Evolutionary conservation across 73 alveolate genomes (phyloP).

Genomic region (Tetrahymena thermophila): DNA sequence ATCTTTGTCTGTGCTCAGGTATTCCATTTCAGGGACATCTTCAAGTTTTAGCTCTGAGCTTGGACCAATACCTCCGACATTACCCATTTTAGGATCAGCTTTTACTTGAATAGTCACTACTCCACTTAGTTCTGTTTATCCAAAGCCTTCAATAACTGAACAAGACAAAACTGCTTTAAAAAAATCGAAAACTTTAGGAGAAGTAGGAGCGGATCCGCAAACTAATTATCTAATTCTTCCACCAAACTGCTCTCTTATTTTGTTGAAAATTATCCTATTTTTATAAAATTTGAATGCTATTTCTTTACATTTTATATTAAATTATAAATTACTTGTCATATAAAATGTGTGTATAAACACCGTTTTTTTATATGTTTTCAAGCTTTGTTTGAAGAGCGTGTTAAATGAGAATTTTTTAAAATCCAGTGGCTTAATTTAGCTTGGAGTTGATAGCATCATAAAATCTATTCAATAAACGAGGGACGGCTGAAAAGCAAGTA

Average conservation of each 20-base stretch:
- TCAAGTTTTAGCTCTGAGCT: slow-evolving; percentile 71
- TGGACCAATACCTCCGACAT: slow-evolving; percentile 84
- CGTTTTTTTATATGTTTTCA: slow-evolving; percentile 36
- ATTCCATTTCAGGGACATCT: slow-evolving; percentile 89
- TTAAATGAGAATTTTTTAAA: slow-evolving; percentile 50
- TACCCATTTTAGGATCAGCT: slow-evolving; percentile 69
- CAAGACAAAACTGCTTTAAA: slow-evolving; percentile 62
- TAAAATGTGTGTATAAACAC: slow-evolving; percentile 44
- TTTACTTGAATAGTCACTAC: slow-evolving; percentile 49
- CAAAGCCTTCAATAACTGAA: slow-evolving; percentile 83
- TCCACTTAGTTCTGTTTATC: slow-evolving; percentile 89
- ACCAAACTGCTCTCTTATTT: slow-evolving; percentile 65
- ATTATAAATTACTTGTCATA: slow-evolving; percentile 19
- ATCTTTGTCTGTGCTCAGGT: slow-evolving; percentile 54
- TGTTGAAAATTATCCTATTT: slow-evolving; percentile 47
- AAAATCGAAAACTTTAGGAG: slow-evolving; percentile 70
- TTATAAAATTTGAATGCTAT: not conserved
- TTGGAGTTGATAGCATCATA: slow-evolving; percentile 61
- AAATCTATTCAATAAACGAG: slow-evolving; percentile 50
- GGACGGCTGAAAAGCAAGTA: slow-evolving; percentile 26
- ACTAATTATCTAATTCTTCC: slow-evolving; percentile 77
- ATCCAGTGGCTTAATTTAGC: slow-evolving; percentile 53
- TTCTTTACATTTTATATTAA: not conserved
- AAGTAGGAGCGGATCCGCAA: slow-evolving; percentile 93
- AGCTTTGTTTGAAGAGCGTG: slow-evolving; percentile 66